phyloP scores from a whole-genome alignment of 352 stramenopile species.

The Globisporangium okanoganense region DNA sequence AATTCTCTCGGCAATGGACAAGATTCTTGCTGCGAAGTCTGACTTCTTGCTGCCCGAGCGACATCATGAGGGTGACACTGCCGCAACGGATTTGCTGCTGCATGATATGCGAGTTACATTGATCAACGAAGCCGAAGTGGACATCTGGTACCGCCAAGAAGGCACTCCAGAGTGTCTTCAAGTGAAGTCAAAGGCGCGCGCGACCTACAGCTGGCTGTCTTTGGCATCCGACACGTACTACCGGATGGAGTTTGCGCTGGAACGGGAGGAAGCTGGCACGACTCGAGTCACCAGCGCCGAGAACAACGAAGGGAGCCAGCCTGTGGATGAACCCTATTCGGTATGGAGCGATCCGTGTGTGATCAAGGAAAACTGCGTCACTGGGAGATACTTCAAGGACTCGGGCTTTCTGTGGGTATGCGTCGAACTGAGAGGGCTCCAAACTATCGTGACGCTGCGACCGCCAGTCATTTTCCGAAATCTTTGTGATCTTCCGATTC shows the following conservation, averaged over 20 bases:
- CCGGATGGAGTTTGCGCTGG: constrained; percentile 49
- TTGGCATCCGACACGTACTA: constrained; percentile 42
- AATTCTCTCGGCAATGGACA: constrained; percentile 51
- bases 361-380: constrained; percentile 58
- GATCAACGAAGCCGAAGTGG: constrained; percentile 33
- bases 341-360: constrained; percentile 64
- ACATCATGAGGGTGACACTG: background rate
- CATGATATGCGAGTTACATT: constrained; percentile 59
- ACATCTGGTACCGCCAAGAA: constrained; percentile 67
- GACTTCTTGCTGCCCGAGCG: background rate
- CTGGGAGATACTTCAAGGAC: constrained; percentile 43
- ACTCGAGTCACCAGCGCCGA: background rate
- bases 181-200: constrained; percentile 23
- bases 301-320: background rate
- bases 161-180: constrained; percentile 51
- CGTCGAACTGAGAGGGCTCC: constrained; percentile 49
- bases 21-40: constrained; percentile 24
- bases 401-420: constrained; percentile 67
- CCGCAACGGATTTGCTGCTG: constrained; percentile 23
- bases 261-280: constrained; percentile 12
- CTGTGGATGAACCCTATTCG: constrained; percentile 6
- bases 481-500: constrained; percentile 34
- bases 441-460: constrained; percentile 57
- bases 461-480: constrained; percentile 42
- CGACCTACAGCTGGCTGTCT: constrained; percentile 72